These are phyloP conservation scores for Vanrija humicola DNA, from an alignment of 1,284 basidiomycete species.

Conservation along the genomic window DNA sequence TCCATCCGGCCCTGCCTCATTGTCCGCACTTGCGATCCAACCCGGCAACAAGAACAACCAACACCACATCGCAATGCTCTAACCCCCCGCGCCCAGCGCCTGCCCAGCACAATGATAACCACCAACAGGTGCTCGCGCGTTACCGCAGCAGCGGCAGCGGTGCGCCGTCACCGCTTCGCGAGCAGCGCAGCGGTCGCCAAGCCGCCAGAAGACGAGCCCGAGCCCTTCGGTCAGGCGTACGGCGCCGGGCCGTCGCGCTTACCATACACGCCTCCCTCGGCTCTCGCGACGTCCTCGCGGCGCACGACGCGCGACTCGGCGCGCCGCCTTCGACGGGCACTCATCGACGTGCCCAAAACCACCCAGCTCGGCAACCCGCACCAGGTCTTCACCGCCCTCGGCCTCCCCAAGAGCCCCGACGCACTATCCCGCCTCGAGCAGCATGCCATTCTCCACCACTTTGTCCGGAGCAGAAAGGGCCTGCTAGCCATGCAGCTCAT, in stretches of 20 bases:
- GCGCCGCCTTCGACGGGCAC: background rate
- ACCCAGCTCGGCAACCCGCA: background rate
- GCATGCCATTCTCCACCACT: conserved; percentile 26
- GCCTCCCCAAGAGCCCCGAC: background rate
- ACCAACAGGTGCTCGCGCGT: conserved; percentile 4
- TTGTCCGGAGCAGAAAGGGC: conserved; percentile 19
- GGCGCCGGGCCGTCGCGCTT: conserved; percentile 38
- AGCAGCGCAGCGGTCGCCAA: conserved; percentile 6
- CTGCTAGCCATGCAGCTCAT: background rate
- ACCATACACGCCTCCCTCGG: conserved; percentile 24
- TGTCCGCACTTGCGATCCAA: no score
- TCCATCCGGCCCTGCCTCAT: background rate
- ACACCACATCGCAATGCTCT: conserved; percentile 2
- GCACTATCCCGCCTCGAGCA: conserved; percentile 24
- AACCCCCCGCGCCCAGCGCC: background rate
- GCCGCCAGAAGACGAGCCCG: background rate
- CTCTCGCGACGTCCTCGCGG: background rate
- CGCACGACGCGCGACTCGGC: background rate
- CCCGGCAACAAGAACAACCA: background rate
- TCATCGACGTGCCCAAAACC: background rate
- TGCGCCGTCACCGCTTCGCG: conserved; percentile 1
- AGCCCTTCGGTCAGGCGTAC: conserved; percentile 32
- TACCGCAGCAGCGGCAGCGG: background rate
- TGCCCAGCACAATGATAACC: background rate
- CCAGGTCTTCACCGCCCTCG: background rate